These are phyloP conservation scores for Hypoxylon sp. DNA, from an alignment of 2,329 filamentous ascomycete species.

Conservation along the genomic window DNA sequence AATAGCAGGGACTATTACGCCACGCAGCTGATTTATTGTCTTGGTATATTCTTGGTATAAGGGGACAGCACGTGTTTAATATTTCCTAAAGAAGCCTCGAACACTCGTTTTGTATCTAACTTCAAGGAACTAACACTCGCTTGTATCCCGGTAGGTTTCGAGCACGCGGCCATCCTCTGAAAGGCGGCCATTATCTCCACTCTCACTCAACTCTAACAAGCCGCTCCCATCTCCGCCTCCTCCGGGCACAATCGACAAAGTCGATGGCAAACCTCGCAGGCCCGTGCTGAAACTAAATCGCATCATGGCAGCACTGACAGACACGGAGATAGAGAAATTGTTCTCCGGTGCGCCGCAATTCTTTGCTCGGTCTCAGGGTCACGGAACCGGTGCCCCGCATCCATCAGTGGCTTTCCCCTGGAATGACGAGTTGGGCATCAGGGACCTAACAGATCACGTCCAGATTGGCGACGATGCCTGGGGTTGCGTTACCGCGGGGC, in stretches of 20 bases:
- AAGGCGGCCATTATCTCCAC: constrained; percentile 45
- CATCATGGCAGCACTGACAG: constrained; percentile 71
- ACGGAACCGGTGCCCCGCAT: constrained; percentile 70
- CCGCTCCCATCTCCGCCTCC: constrained; percentile 68
- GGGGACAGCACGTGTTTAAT: constrained; percentile 35
- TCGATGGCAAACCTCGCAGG: constrained; percentile 56
- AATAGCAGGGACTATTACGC: constrained; percentile 21
- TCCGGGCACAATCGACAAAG: constrained; percentile 57
- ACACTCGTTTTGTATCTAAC: constrained; percentile 2
- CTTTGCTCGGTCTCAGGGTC: constrained; percentile 71
- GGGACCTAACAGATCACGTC: constrained; percentile 74
- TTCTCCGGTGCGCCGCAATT: constrained; percentile 84
- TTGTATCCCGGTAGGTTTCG: constrained; percentile 40
- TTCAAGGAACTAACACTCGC: constrained; percentile 34
- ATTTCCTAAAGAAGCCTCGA: constrained; percentile 10
- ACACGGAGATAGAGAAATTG: constrained; percentile 74
- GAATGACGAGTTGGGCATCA: constrained; percentile 71
- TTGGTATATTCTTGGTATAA: constrained; percentile 32
- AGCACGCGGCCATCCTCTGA: constrained; percentile 46
- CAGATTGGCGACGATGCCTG: constrained; percentile 74
- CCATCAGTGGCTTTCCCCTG: constrained; percentile 77
- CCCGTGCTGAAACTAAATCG: constrained; percentile 65
- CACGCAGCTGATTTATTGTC: constrained; percentile 28
- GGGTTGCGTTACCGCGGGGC: constrained; percentile 73
- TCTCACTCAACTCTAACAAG: constrained; percentile 66